phyloP scores from a whole-genome alignment of 495 filamentous ascomycete genomes.

The Oidiodendron maius region DNA sequence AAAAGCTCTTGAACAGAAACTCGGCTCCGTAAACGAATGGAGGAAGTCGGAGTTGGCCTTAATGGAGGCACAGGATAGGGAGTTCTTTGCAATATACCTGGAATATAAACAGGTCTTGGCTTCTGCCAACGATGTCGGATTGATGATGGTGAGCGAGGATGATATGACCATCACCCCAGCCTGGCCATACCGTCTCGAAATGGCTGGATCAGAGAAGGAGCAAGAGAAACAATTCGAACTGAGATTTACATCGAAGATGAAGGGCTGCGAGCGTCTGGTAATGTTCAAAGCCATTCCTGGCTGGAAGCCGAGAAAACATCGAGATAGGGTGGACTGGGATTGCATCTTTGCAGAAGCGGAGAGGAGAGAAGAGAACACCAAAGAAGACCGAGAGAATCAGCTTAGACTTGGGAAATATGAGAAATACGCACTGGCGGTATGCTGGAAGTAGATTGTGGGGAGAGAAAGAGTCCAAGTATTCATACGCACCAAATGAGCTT shows the following conservation, averaged over 20 bases:
- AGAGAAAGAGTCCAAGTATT: no score
- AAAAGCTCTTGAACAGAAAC: not conserved
- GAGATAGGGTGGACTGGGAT: no score
- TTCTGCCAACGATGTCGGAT: no score
- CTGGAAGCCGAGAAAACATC: no score
- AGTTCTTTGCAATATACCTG: not conserved
- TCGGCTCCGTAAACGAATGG: not conserved
- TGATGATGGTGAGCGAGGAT: not conserved
- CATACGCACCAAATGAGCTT: no score
- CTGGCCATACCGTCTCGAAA: not conserved
- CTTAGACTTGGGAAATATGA: no score
- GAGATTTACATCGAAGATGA: not conserved
- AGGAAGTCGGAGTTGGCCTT: not conserved
- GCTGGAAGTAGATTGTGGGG: no score
- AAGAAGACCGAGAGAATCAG: no score
- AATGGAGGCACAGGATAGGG: not conserved
- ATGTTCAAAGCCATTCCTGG: no score
- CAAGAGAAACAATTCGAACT: not conserved
- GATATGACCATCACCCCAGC: not conserved
- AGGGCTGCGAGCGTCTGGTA: not conserved
- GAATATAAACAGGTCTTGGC: not conserved
- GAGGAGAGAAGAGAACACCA: no score
- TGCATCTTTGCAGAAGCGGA: no score
- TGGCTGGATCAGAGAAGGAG: not conserved
- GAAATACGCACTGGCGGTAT: no score